Evolutionary conservation across 169 alveolate species (phyloP).

Genomic region (Plasmodium coatneyi): DNA sequence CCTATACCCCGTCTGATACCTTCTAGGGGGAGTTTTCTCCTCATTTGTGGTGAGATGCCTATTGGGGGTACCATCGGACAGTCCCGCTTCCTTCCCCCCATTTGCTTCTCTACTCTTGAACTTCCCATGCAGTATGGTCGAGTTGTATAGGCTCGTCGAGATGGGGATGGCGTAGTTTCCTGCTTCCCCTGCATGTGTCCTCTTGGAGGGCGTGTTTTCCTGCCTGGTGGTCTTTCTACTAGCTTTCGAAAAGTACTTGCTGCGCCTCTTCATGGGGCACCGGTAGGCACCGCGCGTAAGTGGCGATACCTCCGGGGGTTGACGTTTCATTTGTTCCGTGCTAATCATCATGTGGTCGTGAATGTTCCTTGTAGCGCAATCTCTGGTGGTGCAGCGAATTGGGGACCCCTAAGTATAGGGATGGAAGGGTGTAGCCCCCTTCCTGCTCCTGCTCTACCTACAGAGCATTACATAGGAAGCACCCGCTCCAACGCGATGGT

Average conservation of each 20-base stretch:
- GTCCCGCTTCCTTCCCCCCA: not conserved
- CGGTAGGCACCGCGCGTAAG: not conserved
- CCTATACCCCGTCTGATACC: not conserved
- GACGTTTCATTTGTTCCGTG: not conserved
- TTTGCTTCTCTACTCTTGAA: not conserved
- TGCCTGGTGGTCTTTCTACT: not conserved
- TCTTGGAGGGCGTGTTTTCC: not conserved
- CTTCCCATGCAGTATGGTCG: not conserved
- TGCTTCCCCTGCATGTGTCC: not conserved
- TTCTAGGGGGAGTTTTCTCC: not conserved
- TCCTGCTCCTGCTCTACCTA: not conserved
- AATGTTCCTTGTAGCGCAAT: not conserved
- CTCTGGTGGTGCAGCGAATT: not conserved
- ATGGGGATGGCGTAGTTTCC: constrained; percentile 4
- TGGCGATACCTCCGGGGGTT: not conserved
- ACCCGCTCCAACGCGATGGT: not conserved
- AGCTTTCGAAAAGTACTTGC: constrained; percentile 30
- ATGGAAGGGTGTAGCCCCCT: not conserved
- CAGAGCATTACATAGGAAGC: not conserved
- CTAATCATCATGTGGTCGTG: not conserved
- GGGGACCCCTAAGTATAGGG: not conserved
- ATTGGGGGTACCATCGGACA: not conserved
- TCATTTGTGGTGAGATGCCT: not conserved
- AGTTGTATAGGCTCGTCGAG: constrained; percentile 10
- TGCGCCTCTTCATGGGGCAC: not conserved